A percentile compares a stretch with the other conserved stretches of the same genome.
These are phyloP conservation scores for Penicillium paradoxum DNA, from an alignment of 495 filamentous ascomycete genomes.

Conservation along the genomic window DNA sequence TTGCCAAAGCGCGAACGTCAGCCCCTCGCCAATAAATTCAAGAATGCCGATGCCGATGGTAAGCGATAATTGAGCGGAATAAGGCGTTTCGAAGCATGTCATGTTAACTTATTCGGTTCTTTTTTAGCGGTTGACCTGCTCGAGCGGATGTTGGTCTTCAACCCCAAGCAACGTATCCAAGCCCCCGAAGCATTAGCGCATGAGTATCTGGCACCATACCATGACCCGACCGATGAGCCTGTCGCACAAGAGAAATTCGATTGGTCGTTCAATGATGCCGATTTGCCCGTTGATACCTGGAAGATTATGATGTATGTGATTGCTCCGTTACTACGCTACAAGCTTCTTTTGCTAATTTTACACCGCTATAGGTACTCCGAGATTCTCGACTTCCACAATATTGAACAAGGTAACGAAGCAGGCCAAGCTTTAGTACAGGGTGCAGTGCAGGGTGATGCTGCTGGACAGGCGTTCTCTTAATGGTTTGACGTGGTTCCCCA, in stretches of 20 bases:
- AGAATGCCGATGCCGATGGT: conserved; percentile 92
- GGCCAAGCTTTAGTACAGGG: conserved; percentile 33
- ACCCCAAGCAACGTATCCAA: conserved; percentile 84
- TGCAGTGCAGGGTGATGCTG: conserved; percentile 25
- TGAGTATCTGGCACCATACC: conserved; percentile 92
- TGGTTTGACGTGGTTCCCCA: background rate
- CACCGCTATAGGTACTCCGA: conserved; percentile 79
- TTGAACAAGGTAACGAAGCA: conserved; percentile 57
- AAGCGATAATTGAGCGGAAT: conserved; percentile 24
- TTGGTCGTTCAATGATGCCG: conserved; percentile 99
- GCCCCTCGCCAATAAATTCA: conserved; percentile 86
- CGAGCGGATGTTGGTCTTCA: conserved; percentile 96
- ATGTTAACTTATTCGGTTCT: conserved; percentile 11
- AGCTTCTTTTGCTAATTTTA: conserved; percentile 14
- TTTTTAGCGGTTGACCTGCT: conserved; percentile 80
- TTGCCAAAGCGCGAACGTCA: conserved; percentile 93
- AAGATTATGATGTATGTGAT: conserved; percentile 95
- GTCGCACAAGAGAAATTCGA: conserved; percentile 97
- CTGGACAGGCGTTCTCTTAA: conserved; percentile 32
- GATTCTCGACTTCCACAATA: conserved; percentile 98
- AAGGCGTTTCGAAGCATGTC: background rate
- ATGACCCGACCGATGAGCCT: conserved; percentile 94
- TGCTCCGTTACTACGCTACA: background rate
- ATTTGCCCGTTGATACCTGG: conserved; percentile 98
- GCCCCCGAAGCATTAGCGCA: conserved; percentile 81